Conservation (phyloP, 768 basidiomycete genomes). For the Rhodocollybia butyracea region DNA sequence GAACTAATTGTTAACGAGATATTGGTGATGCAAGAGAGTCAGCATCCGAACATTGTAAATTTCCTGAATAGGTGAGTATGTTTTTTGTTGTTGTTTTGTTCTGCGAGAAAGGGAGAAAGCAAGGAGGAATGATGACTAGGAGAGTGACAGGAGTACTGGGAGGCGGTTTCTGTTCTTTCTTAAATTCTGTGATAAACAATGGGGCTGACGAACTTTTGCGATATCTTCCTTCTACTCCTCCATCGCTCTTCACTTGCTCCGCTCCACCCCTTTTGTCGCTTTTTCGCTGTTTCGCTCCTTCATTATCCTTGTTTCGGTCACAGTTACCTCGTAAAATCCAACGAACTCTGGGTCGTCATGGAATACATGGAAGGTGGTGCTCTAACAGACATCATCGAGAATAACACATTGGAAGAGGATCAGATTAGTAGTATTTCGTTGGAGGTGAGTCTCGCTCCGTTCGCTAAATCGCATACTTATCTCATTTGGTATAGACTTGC, state of each 20-base stretch:
- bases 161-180: background rate
- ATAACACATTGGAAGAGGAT: conserved; percentile 91
- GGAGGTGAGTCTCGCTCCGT: conserved; percentile 59
- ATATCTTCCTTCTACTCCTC: no score
- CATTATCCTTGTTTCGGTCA: background rate
- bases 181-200: no score
- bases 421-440: conserved; percentile 90
- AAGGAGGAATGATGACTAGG: no score
- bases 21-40: conserved; percentile 97
- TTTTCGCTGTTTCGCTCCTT: background rate
- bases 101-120: no score
- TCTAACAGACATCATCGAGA: conserved; percentile 96
- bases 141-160: no score
- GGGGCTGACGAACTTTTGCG: no score
- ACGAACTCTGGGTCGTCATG: conserved; percentile 97
- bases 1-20: conserved; percentile 98
- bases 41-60: conserved; percentile 97
- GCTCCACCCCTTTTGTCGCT: background rate
- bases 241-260: no score
- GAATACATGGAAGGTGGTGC: conserved; percentile 99
- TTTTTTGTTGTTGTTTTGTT: background rate
- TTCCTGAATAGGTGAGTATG: conserved; percentile 58
- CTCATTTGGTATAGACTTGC: conserved; percentile 91
- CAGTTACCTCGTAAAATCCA: conserved; percentile 83
- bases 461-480: background rate